Evolutionary conservation across 2,329 filamentous ascomycete genomes (phyloP).

Genomic region (Fusarium oligoseptatum): DNA sequence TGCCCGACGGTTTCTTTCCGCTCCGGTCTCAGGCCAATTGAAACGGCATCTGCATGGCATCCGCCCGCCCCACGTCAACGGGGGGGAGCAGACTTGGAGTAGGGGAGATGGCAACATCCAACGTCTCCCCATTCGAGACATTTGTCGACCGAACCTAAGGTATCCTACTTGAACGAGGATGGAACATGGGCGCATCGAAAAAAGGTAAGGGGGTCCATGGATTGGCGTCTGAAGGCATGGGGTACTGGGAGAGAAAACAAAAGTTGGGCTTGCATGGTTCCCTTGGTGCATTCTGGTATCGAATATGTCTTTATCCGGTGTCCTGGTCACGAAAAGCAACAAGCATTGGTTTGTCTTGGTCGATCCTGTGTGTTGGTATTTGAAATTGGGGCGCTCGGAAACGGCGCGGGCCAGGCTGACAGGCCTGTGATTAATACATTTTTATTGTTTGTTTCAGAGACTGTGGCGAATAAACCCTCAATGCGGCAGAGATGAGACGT

Average conservation of each 20-base stretch:
- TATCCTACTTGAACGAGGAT: slow-evolving; percentile 1
- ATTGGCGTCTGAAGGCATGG: slow-evolving; percentile 20
- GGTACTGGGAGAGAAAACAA: slow-evolving; percentile 25
- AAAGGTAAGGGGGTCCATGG: slow-evolving; percentile 24
- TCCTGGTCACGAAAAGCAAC: slow-evolving; percentile 44
- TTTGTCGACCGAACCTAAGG: neutral
- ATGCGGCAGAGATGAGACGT: slow-evolving; percentile 10
- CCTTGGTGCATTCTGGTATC: slow-evolving; percentile 33
- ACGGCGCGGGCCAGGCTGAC: slow-evolving; percentile 10
- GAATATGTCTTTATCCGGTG: slow-evolving; percentile 36
- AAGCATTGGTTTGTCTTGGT: slow-evolving; percentile 32
- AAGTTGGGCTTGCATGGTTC: slow-evolving; percentile 37
- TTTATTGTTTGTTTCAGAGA: slow-evolving; percentile 4
- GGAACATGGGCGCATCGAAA: slow-evolving; percentile 29
- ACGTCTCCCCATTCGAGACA: neutral
- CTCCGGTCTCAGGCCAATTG: slow-evolving; percentile 69
- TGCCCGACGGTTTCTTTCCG: slow-evolving; percentile 70
- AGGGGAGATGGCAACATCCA: slow-evolving; percentile 4
- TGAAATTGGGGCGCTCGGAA: slow-evolving; percentile 6
- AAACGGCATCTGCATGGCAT: slow-evolving; percentile 24
- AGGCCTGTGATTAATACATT: slow-evolving; percentile 28
- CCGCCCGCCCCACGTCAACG: slow-evolving; percentile 1
- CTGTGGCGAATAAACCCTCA: slow-evolving; percentile 20
- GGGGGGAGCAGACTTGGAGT: neutral
- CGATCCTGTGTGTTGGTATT: slow-evolving; percentile 36